phyloP scores from a whole-genome alignment of 2,329 filamentous ascomycete species.

The Fusarium tricinctum region DNA sequence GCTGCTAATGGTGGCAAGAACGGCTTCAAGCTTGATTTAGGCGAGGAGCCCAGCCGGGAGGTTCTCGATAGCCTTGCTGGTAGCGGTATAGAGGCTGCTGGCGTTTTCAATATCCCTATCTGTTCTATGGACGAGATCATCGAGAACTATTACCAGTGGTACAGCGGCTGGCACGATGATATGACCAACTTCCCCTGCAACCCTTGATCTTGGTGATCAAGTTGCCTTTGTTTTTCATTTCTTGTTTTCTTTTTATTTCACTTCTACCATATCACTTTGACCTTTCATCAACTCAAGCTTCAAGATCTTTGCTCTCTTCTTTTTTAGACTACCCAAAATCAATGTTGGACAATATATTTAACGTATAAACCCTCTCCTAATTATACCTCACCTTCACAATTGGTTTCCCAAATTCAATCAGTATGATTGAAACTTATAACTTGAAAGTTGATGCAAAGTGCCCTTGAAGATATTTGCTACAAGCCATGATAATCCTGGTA shows the following conservation, averaged over 20 bases:
- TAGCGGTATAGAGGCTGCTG: conserved; percentile 24
- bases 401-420: too few species aligned
- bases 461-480: background rate
- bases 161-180: background rate
- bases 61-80: conserved; percentile 18
- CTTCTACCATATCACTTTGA: fast-evolving
- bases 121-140: conserved; percentile 31
- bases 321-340: background rate
- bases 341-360: background rate
- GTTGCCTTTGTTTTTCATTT: fast-evolving
- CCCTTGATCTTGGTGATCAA: background rate
- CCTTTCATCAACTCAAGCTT: fast-evolving
- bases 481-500: background rate
- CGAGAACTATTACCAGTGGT: conserved; percentile 30
- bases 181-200: conserved; percentile 36
- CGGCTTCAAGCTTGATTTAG: conserved; percentile 22
- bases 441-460: background rate
- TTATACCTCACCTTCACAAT: background rate
- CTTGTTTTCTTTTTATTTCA: background rate
- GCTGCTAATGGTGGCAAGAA: conserved; percentile 26
- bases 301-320: background rate
- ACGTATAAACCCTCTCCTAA: background rate
- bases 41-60: conserved; percentile 14
- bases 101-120: conserved; percentile 29
- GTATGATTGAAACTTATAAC: too few species aligned